Percentiles rank a stretch among this genome's conserved stretches.
Evolutionary conservation across 257 asterid species (phyloP).

Genomic region (Plantago ovata): DNA sequence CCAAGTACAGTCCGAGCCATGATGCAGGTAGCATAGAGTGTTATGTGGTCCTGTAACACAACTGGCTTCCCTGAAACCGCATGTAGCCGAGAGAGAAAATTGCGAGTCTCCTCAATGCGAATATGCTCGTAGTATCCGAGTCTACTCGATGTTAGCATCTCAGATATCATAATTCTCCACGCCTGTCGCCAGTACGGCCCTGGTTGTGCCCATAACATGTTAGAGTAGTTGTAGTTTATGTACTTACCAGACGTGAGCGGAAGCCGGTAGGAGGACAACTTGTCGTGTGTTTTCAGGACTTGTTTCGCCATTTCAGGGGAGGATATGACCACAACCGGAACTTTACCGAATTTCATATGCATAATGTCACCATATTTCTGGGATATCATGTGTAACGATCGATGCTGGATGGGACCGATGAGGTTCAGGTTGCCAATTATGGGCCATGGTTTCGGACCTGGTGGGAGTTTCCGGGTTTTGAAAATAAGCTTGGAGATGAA

Average conservation of each 20-base stretch:
- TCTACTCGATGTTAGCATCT: conserved; percentile 1
- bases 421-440: neutral
- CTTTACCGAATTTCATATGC: neutral
- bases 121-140: no score
- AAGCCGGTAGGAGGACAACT: neutral
- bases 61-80: neutral
- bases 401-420: neutral
- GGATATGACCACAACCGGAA: conserved; percentile 1
- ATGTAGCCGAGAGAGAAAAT: neutral
- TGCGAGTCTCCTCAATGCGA: no score
- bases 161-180: neutral
- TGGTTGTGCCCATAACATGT: neutral
- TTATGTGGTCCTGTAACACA: neutral
- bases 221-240: neutral
- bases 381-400: neutral
- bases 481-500: neutral
- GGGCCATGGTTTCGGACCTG: conserved; percentile 12
- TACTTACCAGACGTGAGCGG: neutral
- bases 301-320: no score
- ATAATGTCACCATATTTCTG: neutral
- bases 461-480: no score
- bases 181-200: neutral
- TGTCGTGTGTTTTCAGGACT: neutral
- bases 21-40: no score
- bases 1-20: neutral